phyloP scores from a whole-genome alignment of 208 protist genomes.

The Herpetomonas tarakana region DNA sequence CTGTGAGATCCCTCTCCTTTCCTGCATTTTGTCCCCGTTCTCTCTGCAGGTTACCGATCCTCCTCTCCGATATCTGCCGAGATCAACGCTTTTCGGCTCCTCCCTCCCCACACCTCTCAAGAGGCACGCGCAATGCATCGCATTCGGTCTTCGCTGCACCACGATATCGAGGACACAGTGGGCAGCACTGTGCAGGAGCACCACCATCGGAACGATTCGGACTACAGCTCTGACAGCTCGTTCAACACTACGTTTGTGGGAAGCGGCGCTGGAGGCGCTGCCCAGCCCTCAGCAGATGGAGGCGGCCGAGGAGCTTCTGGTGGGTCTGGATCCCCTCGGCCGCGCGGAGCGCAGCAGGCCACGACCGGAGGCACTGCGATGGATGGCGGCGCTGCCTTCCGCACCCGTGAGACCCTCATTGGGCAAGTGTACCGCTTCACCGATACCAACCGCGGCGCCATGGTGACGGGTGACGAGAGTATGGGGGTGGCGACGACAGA shows the following conservation, averaged over 20 bases:
- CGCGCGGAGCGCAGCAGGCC: background rate
- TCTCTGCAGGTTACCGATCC: too few species aligned
- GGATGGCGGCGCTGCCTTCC: background rate
- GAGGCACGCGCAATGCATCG: background rate
- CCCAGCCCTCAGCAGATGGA: background rate
- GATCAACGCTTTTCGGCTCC: too few species aligned
- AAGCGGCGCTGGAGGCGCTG: background rate
- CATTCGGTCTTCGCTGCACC: background rate
- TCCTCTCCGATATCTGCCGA: too few species aligned
- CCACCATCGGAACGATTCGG: background rate
- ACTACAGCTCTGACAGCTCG: background rate
- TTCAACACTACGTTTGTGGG: background rate
- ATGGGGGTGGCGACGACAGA: background rate
- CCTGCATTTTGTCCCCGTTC: too few species aligned
- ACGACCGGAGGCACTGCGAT: background rate
- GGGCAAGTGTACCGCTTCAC: conserved; percentile 15
- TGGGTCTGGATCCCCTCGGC: background rate
- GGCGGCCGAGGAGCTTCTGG: background rate
- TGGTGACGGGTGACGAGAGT: background rate
- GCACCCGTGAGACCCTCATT: background rate
- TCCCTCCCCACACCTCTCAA: too few species aligned
- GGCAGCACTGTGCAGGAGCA: background rate
- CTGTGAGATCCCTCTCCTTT: too few species aligned
- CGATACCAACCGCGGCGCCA: background rate
- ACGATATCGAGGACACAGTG: background rate